Base-by-base conservation (phyloP, 345 rosid genomes). In the Aurinia saxatilis region DNA sequence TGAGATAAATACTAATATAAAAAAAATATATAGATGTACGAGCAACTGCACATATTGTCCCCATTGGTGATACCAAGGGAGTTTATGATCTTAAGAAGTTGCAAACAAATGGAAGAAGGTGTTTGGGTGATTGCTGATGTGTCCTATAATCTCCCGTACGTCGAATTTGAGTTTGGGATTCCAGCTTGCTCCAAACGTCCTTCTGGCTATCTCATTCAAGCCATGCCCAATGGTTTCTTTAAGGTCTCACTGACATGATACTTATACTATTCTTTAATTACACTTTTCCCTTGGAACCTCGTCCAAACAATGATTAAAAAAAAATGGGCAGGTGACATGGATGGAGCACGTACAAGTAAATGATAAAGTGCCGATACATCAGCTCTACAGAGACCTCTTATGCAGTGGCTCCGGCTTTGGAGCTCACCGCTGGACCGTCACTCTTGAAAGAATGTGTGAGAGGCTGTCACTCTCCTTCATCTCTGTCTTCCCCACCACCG, bases 311-410 rank as follows among this genome's bases (percentile, higher is more conserved):
- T 8, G n/a, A 27, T 0, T 51, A n/a, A n/a, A n/a, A n/a, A n/a
- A n/a, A n/a, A n/a, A n/a, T n/a, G n/a, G n/a, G 45, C 72, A 89
- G 97, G 84, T 91, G 36, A 91, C 85, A 7, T 91, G 96, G 98
- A 59, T 91, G 2, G 96, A 88, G 58, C 96, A 91, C 47, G 86
- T 84, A 38, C 88, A 82, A 66, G 87, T 79, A 2, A 80, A 82
- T 42, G 91, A 85, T 0, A 80, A 56, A 77, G 46, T 55, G 54
- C 78, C 71, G 45, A 65, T 78, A n/a, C 83, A 88, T 64, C 65
- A 82, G 44, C 87, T 88, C 27, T 91, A 73, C 49, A 68, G 82
- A 67, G 91, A 82, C 63, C 68, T 84, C 16, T 47, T 85, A 11
- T 55, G 74, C 51, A 73, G 73, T 1, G 67, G 65, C 15, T 57